Base-by-base conservation (phyloP, 345 rosid species). In the Anacardium occidentale region DNA sequence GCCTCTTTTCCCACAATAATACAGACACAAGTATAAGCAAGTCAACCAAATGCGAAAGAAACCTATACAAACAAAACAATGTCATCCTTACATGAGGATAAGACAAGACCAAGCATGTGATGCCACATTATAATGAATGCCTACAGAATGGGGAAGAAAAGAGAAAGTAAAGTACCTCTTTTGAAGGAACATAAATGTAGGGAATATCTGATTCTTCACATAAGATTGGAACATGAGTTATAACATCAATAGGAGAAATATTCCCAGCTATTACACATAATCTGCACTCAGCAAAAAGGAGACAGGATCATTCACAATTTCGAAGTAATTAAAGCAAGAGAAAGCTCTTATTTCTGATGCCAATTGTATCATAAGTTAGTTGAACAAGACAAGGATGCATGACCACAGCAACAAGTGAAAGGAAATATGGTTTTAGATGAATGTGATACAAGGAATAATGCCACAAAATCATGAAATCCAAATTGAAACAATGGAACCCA, bases 171-270 rank as follows among this genome's bases (percentile, higher is more conserved):
- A 89, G 82, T 84, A 91, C 99, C 75, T 92, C 99, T 84, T 92
- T 95, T 0, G 98, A 89, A 13, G 92, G 80, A 68, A 91, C 98
- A 70, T 95, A 95, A 10, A 95, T 50, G 52, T 96, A 96, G 34
- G 99, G 93, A 80, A 96, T 85, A 17, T 85, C 94, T 48, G 87
- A 67, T 76, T 93, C 98, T 77, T 96, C 98, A 2, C 98, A 93
- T 72, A 96, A 80, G 83, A 96, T 80, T 58, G 97, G 99, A 53
- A 92, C 89, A 75, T 95, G 99, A 9, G 97, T 95, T 51, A 95
- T 92, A 60, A 93, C 99, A 81, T 96, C 99, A 7, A 95, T 95
- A 2, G 99, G 98, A 70, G 97, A 92, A 72, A 95, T 95, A 82
- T 95, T 95, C 69, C 97, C 99, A 56, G 98, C 99, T 52, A 95